Base-by-base conservation (phyloP, 345 rosid species). In the Dipteronia sinensis region DNA sequence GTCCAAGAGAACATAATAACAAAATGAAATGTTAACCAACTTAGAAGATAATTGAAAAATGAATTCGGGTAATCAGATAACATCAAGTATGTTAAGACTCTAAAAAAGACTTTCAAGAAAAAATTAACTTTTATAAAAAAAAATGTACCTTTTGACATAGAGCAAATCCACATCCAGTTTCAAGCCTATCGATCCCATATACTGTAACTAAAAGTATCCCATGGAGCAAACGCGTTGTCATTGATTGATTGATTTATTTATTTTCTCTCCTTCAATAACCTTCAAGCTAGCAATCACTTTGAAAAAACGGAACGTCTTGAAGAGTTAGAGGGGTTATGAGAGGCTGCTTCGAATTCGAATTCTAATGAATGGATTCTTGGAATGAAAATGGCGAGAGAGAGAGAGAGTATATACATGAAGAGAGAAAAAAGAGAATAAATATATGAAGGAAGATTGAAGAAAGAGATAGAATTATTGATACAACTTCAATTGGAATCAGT, bases 161-260 rank as follows among this genome's bases (percentile, higher is more conserved):
- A 67, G 73, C 83, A 58, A 85, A 79, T 75, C 87, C 84, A 56
- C 84, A 82, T 27, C 92, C 88, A 46, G 75, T 70, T 3, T 81
- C 82, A 27, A 92, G 76, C 65, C 49, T 67, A 68, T 92, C 89
- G 67, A 90, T 74, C 77, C 81, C 92, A 44, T 69, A 74, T 17
- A 94, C 81, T 11, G 79, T 83, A 13, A 82, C 97, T 23, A 31
- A 29, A 78, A 94, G 93, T 20, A 82, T 87, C 13, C 98, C 97
- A 55, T 94, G 98, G 16, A 92, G 91, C 78, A 88, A 73, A 62
- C 53, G 76, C 31, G 66, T 59, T 74, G 68, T 82, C 82, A 78
- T 82, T 20, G 62, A 42, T 42, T 42, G 46, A 58, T 58, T 58
- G 9, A 8, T n/a, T 61, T 58, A 8, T n/a, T 61, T 58, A 20